A percentile compares a stretch with the other conserved stretches of the same genome.
phyloP scores from a whole-genome alignment of 202 grass and related monocot species.

The Panicum virgatum region DNA sequence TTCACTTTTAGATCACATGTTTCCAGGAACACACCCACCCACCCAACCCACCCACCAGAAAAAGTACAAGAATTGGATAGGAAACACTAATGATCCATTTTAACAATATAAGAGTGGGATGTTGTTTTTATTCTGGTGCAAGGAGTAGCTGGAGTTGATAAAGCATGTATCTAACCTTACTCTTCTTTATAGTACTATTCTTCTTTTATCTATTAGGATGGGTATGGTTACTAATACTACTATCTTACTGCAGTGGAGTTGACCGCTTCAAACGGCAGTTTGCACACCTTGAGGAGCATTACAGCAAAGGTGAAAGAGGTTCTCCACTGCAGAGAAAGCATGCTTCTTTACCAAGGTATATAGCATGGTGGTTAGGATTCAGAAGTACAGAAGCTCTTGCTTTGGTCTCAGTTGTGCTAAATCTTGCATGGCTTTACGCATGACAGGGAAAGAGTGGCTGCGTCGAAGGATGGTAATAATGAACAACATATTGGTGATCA shows the following conservation, averaged over 20 bases:
- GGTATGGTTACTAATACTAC: slow-evolving; percentile 26
- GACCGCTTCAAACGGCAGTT: slow-evolving; percentile 97
- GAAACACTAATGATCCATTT: no score
- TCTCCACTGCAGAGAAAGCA: slow-evolving; percentile 87
- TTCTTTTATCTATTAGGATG: slow-evolving; percentile 2
- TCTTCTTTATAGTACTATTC: background rate
- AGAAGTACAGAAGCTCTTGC: slow-evolving; percentile 17
- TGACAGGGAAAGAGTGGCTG: slow-evolving; percentile 84
- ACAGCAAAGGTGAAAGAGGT: slow-evolving; percentile 92
- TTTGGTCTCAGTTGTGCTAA: slow-evolving; percentile 29
- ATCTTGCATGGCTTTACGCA: slow-evolving; percentile 28
- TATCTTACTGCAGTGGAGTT: slow-evolving; percentile 68
- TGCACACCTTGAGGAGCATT: slow-evolving; percentile 97
- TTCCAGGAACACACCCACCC: background rate
- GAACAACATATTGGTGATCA: slow-evolving; percentile 64
- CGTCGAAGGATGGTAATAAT: slow-evolving; percentile 55
- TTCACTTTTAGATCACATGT: background rate
- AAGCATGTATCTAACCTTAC: background rate
- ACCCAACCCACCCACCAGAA: background rate
- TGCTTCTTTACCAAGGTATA: slow-evolving; percentile 92
- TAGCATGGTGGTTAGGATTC: slow-evolving; percentile 12
- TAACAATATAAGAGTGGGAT: no score
- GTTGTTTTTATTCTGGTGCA: background rate
- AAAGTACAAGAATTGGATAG: background rate
- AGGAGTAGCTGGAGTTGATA: no score